A percentile compares a stretch with the other conserved stretches of the same genome.
Evolutionary conservation across 2,329 filamentous ascomycete genomes (phyloP).

Genomic region (Myrmaecium sp.): DNA sequence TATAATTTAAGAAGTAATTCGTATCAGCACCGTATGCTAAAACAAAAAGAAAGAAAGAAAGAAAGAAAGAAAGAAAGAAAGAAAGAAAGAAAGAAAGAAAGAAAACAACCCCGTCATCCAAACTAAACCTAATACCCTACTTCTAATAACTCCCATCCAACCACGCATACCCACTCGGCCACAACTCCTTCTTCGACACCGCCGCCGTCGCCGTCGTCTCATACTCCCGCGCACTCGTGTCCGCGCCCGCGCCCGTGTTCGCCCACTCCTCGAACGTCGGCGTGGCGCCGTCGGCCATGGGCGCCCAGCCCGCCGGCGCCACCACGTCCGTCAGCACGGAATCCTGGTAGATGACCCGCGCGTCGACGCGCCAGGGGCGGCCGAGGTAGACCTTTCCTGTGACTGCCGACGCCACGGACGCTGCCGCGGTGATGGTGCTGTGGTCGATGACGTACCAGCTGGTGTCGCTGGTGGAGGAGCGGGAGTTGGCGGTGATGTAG

Average conservation of each 20-base stretch:
- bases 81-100: neutral
- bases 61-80: no score
- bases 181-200: conserved; percentile 26
- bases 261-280: conserved; percentile 38
- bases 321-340: conserved; percentile 37
- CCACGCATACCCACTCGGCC: conserved; percentile 29
- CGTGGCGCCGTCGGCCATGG: conserved; percentile 21
- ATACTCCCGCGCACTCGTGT: conserved; percentile 32
- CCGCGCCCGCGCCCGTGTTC: conserved; percentile 41
- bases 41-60: no score
- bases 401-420: no score
- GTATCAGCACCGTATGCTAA: no score
- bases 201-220: conserved; percentile 22
- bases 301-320: conserved; percentile 41
- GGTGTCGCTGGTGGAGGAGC: conserved; percentile 12
- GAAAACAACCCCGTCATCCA: no score
- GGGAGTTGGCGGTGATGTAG: conserved; percentile 18
- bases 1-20: no score
- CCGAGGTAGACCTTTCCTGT: conserved; percentile 29
- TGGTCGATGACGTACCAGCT: conserved; percentile 41
- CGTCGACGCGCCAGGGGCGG: conserved; percentile 35
- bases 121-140: neutral
- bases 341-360: conserved; percentile 35
- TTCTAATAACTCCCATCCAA: conserved; percentile 26
- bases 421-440: conserved; percentile 27